phyloP scores from a whole-genome alignment of 257 asterid genomes.

The Nicotiana attenuata region DNA sequence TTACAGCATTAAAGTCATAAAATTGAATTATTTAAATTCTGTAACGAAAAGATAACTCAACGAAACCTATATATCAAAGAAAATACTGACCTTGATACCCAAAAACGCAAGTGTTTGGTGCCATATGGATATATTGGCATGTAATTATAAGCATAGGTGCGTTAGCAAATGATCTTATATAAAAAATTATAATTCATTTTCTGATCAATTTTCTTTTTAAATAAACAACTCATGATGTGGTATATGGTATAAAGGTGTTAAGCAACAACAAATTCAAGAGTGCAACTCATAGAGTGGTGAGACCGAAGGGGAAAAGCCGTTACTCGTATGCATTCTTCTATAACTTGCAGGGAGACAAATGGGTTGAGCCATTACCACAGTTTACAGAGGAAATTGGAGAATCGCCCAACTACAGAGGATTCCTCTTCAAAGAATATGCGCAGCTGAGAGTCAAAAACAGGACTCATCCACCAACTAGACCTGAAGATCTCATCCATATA shows the following conservation, averaged over 20 bases:
- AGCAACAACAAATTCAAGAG: slow-evolving; percentile 45
- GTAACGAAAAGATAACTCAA: no score
- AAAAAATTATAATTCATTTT: no score
- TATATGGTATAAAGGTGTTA: slow-evolving; percentile 25
- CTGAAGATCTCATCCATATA: neutral
- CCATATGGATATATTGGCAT: no score
- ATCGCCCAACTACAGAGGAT: slow-evolving; percentile 36
- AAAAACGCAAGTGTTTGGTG: no score
- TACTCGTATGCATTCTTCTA: slow-evolving; percentile 37
- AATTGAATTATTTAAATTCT: no score
- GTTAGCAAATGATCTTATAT: no score
- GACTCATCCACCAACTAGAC: slow-evolving; percentile 39
- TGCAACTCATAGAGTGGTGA: slow-evolving; percentile 46
- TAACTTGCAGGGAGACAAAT: slow-evolving; percentile 32
- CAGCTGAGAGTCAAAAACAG: slow-evolving; percentile 34
- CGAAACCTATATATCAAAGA: no score
- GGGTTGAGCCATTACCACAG: slow-evolving; percentile 49
- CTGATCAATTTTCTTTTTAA: no score
- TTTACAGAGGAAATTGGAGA: slow-evolving; percentile 34
- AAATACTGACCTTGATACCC: no score
- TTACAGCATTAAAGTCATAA: no score
- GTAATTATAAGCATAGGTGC: no score
- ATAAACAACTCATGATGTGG: no score
- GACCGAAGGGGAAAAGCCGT: slow-evolving; percentile 28
- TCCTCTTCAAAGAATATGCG: slow-evolving; percentile 31